Evolutionary conservation across 805 yeast genomes (phyloP).

Genomic region (Candida endomychidarum): DNA sequence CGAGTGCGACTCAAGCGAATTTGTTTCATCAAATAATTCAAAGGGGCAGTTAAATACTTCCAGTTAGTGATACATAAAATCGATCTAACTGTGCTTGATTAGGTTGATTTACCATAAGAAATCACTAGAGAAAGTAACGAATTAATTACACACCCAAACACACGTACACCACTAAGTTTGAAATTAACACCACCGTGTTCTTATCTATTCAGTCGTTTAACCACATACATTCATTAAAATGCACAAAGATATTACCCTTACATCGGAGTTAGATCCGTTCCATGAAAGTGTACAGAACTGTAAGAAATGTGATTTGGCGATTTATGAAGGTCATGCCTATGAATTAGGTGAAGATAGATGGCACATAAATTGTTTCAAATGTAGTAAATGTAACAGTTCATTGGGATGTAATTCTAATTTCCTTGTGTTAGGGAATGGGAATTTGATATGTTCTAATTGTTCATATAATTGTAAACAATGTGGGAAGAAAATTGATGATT

Average conservation of each 20-base stretch:
- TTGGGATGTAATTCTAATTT: constrained; percentile 88
- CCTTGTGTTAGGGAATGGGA: constrained; percentile 89
- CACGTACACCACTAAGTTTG: no score
- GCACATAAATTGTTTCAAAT: constrained; percentile 91
- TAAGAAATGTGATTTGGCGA: constrained; percentile 45
- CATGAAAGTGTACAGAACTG: constrained; percentile 27
- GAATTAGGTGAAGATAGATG: constrained; percentile 93
- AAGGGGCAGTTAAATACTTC: constrained; percentile 1
- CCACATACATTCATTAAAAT: background rate
- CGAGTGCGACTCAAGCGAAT: constrained; percentile 1
- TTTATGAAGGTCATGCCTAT: constrained; percentile 90
- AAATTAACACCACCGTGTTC: no score
- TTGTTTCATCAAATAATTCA: constrained; percentile 7
- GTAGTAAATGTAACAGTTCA: constrained; percentile 77
- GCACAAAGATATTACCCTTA: constrained; percentile 8
- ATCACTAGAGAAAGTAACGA: no score
- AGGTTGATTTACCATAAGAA: no score
- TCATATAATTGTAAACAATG: constrained; percentile 89
- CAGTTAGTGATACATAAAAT: no score
- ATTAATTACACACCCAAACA: no score
- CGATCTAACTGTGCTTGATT: no score
- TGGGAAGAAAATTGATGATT: constrained; percentile 81
- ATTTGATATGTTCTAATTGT: constrained; percentile 84
- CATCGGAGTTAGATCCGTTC: constrained; percentile 10
- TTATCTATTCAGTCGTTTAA: background rate